Evolutionary conservation across 305 asterid species (phyloP).

Genomic region (Nicotiana rustica): DNA sequence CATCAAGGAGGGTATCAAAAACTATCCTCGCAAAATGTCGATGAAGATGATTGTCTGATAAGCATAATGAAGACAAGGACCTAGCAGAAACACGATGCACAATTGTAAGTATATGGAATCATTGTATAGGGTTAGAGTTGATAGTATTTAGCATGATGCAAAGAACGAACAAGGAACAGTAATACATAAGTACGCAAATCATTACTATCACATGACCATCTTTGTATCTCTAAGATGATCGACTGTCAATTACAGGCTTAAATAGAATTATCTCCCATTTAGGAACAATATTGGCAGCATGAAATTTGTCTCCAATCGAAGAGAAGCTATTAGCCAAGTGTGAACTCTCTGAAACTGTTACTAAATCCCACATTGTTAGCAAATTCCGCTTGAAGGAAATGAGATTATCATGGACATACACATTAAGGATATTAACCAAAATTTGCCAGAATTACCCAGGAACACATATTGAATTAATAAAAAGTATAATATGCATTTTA

Average conservation of each 20-base stretch:
- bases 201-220: constrained; percentile 1
- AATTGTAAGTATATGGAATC: not conserved
- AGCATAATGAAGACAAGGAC: constrained; percentile 68
- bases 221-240: not conserved
- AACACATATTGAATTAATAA: not conserved
- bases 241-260: not conserved
- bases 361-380: not conserved
- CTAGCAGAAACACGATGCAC: constrained; percentile 47
- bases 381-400: too few relatives aligned
- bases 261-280: not conserved
- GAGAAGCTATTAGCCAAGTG: not conserved
- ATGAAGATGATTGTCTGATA: constrained; percentile 70
- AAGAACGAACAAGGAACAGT: not conserved
- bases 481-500: not conserved
- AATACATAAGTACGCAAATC: not conserved
- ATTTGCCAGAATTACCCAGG: not conserved
- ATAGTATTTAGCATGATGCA: constrained; percentile 17
- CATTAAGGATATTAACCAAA: not conserved
- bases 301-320: constrained; percentile 2
- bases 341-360: constrained; percentile 5
- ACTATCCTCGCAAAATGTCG: constrained; percentile 63
- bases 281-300: constrained; percentile 24
- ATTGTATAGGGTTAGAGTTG: not conserved
- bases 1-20: constrained; percentile 67
- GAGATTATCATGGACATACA: too few relatives aligned